Base-by-base conservation (phyloP, 116 monocot species). In the Phalaenopsis hybrid region DNA sequence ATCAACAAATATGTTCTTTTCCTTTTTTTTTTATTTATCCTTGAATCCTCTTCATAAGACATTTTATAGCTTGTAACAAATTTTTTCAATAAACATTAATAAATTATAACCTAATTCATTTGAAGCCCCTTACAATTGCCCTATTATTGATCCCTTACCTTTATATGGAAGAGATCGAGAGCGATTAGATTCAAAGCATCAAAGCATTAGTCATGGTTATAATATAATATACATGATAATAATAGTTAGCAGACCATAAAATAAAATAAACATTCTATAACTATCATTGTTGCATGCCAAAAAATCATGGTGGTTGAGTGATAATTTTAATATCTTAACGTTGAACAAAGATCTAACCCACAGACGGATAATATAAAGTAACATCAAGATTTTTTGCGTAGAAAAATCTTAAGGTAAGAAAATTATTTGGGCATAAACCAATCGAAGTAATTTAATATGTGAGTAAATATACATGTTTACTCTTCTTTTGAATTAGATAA, bases 151-250 rank as follows among this genome's bases (percentile, higher is more conserved):
- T 78, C 94, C 96, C 4, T 86, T 96, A 61, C 94, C 96, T 68
- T 96, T 94, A 13, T 96, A 96, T 86, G 96, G 96, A 28, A 84
- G 94, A 75, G 96, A 94, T 20, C 85, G 90, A 44, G 96, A 96
- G 67, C 88, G 92, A 44, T 91, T 92, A 49, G 91, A 94, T 79
- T 84, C 79, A 87, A 89, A 94, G 79, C 92, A 97, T 80, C 89
- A 91, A 83, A 94, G 92, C 75, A 87, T 97, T 45, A 91, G 92
- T 73, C 81, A 83, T 76, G 97, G 94, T 52, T 78, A 81, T 79
- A 92, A 92, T 83, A 78, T 94, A 7, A 94, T 92, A 25, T 94
- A 97, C 84, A 92, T 97, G 2, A 84, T 92, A 33, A 94, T 97
- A 81, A 92, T 90, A 92, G 94, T 94, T 25, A 51, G 82, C 28